phyloP scores from a whole-genome alignment of 345 rosid species.

The Moricandia moricandioides region DNA sequence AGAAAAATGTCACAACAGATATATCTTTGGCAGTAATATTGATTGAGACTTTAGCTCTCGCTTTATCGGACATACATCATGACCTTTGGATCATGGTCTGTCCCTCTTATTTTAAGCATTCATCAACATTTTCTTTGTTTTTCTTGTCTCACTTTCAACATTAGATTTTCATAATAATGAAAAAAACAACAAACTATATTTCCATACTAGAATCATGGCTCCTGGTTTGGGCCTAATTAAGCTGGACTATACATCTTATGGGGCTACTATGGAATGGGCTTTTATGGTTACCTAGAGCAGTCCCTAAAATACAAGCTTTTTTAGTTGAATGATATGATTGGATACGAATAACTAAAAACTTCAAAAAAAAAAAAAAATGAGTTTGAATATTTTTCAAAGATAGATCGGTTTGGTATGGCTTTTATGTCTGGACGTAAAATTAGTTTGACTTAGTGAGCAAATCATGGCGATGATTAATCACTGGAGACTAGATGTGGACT shows the following conservation, averaged over 20 bases:
- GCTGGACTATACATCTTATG: neutral
- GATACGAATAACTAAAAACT: neutral
- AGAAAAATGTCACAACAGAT: neutral
- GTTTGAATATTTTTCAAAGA: neutral
- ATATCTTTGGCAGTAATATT: conserved; percentile 36
- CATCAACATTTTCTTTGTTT: conserved; percentile 20
- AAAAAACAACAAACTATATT: conserved; percentile 13
- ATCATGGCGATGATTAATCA: conserved; percentile 37
- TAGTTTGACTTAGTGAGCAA: conserved; percentile 23
- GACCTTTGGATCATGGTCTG: conserved; percentile 56
- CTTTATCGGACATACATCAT: conserved; percentile 68
- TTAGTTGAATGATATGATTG: neutral
- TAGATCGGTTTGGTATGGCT: neutral
- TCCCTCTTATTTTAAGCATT: conserved; percentile 37
- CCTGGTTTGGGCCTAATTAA: neutral
- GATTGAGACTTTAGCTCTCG: conserved; percentile 50
- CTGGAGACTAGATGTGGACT: conserved; percentile 18
- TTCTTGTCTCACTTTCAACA: conserved; percentile 7
- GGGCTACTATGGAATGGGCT: neutral
- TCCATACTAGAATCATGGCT: neutral
- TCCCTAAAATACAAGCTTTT: neutral
- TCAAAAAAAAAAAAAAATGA: no score
- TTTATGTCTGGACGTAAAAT: neutral
- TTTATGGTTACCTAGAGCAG: neutral
- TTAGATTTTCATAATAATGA: neutral